A percentile compares a stretch with the other conserved stretches of the same genome.
These are phyloP conservation scores for Pyrenophora seminiperda DNA, from an alignment of 2,329 filamentous ascomycete genomes.

Conservation along the genomic window DNA sequence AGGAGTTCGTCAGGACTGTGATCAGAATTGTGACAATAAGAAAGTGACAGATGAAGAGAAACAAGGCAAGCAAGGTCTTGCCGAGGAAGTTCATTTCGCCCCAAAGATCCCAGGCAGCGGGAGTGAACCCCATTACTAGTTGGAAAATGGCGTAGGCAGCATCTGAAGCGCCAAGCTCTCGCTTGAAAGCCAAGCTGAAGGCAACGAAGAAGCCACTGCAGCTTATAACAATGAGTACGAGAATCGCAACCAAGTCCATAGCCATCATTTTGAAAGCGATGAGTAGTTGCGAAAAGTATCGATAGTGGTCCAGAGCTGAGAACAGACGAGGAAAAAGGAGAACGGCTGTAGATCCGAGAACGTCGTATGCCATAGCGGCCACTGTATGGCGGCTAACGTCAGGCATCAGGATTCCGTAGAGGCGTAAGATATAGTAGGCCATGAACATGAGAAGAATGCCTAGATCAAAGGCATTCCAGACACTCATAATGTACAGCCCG, in stretches of 20 bases:
- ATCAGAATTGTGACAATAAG: conserved; percentile 92
- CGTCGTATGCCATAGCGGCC: conserved; percentile 87
- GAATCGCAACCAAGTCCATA: conserved; percentile 82
- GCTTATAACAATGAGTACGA: conserved; percentile 80
- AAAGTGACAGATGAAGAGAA: conserved; percentile 94
- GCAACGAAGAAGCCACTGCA: conserved; percentile 97
- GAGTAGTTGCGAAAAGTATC: conserved; percentile 92
- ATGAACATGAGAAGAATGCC: conserved; percentile 86
- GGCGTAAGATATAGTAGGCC: conserved; percentile 85
- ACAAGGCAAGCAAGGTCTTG: conserved; percentile 74
- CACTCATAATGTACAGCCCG: conserved; percentile 94
- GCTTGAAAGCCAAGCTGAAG: conserved; percentile 79
- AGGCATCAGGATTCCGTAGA: conserved; percentile 84
- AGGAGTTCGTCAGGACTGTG: conserved; percentile 94
- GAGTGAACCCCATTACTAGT: conserved; percentile 93
- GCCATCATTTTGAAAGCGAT: conserved; percentile 96
- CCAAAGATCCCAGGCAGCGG: conserved; percentile 91
- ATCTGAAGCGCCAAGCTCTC: conserved; percentile 69
- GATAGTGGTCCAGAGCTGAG: conserved; percentile 90
- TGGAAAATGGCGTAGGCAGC: conserved; percentile 94
- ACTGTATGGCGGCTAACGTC: conserved; percentile 70
- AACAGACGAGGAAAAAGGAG: conserved; percentile 89
- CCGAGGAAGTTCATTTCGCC: conserved; percentile 80
- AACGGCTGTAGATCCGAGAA: conserved; percentile 89
- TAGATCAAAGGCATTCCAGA: conserved; percentile 95